Evolutionary conservation across 169 alveolate species (phyloP).

Genomic region (Cryptosporidium parvum): DNA sequence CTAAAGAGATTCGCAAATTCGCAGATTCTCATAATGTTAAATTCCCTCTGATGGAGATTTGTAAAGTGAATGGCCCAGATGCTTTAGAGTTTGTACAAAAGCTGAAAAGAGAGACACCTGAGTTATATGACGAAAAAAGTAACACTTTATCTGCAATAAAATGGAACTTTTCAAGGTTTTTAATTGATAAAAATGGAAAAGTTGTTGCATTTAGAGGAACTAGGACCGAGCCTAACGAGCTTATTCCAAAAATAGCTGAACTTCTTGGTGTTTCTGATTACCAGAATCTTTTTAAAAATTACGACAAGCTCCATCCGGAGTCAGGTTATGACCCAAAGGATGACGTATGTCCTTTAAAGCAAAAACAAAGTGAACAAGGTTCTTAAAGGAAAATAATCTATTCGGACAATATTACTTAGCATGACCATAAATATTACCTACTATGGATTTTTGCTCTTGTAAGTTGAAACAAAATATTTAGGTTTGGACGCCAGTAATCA

Average conservation of each 20-base stretch:
- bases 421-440: neutral
- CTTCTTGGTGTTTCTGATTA: conserved; percentile 27
- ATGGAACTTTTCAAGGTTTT: conserved; percentile 66
- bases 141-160: conserved; percentile 30
- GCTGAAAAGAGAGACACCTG: conserved; percentile 63
- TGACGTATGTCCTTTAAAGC: conserved; percentile 14
- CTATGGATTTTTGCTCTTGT: neutral
- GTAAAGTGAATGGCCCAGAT: conserved; percentile 60
- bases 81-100: conserved; percentile 57
- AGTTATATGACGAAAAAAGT: conserved; percentile 11
- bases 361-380: neutral
- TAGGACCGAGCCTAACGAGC: conserved; percentile 54
- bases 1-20: conserved; percentile 46
- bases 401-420: neutral
- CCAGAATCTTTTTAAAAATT: conserved; percentile 21
- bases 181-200: conserved; percentile 24
- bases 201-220: conserved; percentile 70
- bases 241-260: conserved; percentile 54
- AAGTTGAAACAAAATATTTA: neutral
- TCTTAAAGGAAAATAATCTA: too few relatives aligned
- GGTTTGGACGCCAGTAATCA: conserved; percentile 30
- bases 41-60: conserved; percentile 62
- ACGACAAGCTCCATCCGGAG: conserved; percentile 11
- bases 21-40: conserved; percentile 29
- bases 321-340: neutral